phyloP scores from a whole-genome alignment of 495 filamentous ascomycete genomes.

The Thozetella sp. region DNA sequence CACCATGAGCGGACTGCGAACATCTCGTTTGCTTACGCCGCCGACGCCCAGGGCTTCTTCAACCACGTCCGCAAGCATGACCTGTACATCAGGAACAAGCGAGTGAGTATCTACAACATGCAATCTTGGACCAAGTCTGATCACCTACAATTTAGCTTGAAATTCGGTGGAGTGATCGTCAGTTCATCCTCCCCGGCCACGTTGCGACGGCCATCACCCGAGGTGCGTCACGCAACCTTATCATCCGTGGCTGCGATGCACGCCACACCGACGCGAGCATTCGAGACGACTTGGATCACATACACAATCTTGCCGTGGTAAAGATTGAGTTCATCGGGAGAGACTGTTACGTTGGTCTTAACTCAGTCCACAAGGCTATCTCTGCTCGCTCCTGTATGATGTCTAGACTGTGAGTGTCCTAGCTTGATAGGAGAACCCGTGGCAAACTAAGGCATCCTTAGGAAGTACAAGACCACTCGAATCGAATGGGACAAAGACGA shows the following conservation, averaged over 20 bases:
- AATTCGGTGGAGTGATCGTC: conserved; percentile 71
- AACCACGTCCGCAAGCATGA: conserved; percentile 66
- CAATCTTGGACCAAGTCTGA: not conserved
- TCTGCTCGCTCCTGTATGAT: conserved; percentile 80
- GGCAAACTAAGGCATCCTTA: conserved; percentile 13
- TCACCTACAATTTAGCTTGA: conserved; percentile 53
- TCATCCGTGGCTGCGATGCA: conserved; percentile 59
- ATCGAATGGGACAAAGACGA: conserved; percentile 78
- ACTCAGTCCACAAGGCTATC: conserved; percentile 76
- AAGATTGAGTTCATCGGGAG: conserved; percentile 58
- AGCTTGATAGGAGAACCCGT: not conserved
- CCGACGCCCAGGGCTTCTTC: conserved; percentile 64
- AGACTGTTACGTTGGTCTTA: conserved; percentile 69
- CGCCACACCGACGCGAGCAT: conserved; percentile 66
- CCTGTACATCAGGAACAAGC: conserved; percentile 68
- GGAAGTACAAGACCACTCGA: conserved; percentile 70
- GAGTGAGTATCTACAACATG: conserved; percentile 49
- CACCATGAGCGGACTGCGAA: conserved; percentile 62
- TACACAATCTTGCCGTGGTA: conserved; percentile 76
- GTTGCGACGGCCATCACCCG: conserved; percentile 65
- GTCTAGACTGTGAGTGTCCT: conserved; percentile 54
- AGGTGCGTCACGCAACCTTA: conserved; percentile 79
- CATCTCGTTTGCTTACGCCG: conserved; percentile 71
- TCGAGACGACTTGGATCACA: conserved; percentile 78
- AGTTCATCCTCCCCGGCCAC: conserved; percentile 69